A percentile compares a stretch with the other conserved stretches of the same genome.
Evolutionary conservation across 129 eudicot species (phyloP).

Genomic region (Pulicaria dysenterica): DNA sequence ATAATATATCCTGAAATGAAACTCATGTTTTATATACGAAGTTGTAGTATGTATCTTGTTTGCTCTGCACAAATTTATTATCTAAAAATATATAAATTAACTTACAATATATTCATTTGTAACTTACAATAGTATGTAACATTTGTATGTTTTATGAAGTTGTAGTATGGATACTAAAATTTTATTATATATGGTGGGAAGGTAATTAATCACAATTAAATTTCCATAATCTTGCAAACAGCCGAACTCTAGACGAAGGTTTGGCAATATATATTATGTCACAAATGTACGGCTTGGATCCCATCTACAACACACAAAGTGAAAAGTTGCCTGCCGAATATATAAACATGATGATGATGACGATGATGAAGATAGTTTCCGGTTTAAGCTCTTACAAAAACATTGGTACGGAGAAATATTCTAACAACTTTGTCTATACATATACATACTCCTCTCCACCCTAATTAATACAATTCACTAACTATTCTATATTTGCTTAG

Average conservation of each 20-base stretch:
- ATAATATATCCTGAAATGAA: too few species aligned
- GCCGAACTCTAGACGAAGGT: conserved; percentile 9
- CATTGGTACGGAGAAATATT: conserved; percentile 13
- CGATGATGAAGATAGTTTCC: conserved; percentile 14
- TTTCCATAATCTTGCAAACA: neutral
- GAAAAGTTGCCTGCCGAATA: conserved; percentile 6
- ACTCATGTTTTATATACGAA: too few species aligned
- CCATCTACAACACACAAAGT: conserved; percentile 9
- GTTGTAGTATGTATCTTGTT: too few species aligned
- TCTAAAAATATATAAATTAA: too few species aligned
- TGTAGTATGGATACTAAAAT: too few species aligned
- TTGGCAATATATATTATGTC: conserved; percentile 6
- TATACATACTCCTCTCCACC: too few species aligned
- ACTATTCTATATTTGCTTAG: conserved; percentile 19
- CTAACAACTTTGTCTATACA: conserved; percentile 13
- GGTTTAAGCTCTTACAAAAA: conserved; percentile 23
- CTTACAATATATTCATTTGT: too few species aligned
- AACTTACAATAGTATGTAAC: too few species aligned
- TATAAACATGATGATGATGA: neutral
- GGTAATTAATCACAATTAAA: too few species aligned
- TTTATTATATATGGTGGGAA: too few species aligned
- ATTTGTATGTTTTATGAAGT: too few species aligned
- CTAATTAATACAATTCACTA: neutral
- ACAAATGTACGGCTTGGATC: conserved; percentile 16
- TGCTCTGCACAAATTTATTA: too few species aligned